phyloP scores from a whole-genome alignment of 2,329 filamentous ascomycete genomes.

The Incumbomyces lentus region DNA sequence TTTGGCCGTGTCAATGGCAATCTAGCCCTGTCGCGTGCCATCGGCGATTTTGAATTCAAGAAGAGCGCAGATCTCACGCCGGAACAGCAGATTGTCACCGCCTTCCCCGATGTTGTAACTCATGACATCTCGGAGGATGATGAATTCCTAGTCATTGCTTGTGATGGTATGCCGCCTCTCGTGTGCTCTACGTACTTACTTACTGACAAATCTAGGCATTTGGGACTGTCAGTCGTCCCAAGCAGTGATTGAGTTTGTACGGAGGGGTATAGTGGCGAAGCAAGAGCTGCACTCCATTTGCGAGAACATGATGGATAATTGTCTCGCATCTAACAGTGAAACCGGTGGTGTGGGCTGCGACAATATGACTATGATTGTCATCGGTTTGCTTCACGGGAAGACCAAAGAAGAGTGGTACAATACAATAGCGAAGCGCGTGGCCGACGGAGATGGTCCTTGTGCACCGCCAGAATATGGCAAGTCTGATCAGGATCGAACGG shows the following conservation, averaged over 20 bases:
- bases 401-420: conserved; percentile 98
- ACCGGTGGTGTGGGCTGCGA: conserved; percentile 96
- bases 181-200: not conserved
- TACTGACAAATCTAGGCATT: conserved; percentile 56
- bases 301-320: conserved; percentile 99
- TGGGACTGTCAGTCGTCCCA: conserved; percentile 99
- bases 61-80: conserved; percentile 93
- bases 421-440: conserved; percentile 83
- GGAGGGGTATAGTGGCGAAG: conserved; percentile 90
- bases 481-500: conserved; percentile 42
- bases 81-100: conserved; percentile 98
- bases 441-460: conserved; percentile 93
- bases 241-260: conserved; percentile 91
- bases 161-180: conserved; percentile 58
- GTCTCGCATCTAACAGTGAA: conserved; percentile 92
- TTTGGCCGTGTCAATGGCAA: conserved; percentile 98
- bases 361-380: conserved; percentile 97
- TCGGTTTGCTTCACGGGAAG: conserved; percentile 82
- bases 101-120: conserved; percentile 84
- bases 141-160: conserved; percentile 88
- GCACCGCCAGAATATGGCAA: conserved; percentile 99
- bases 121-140: conserved; percentile 89
- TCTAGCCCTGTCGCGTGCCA: conserved; percentile 87
- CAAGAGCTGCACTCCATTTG: conserved; percentile 91
- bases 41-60: conserved; percentile 99